Base-by-base conservation (phyloP, 129 eudicot genomes). In the Dittrichia graveolens region DNA sequence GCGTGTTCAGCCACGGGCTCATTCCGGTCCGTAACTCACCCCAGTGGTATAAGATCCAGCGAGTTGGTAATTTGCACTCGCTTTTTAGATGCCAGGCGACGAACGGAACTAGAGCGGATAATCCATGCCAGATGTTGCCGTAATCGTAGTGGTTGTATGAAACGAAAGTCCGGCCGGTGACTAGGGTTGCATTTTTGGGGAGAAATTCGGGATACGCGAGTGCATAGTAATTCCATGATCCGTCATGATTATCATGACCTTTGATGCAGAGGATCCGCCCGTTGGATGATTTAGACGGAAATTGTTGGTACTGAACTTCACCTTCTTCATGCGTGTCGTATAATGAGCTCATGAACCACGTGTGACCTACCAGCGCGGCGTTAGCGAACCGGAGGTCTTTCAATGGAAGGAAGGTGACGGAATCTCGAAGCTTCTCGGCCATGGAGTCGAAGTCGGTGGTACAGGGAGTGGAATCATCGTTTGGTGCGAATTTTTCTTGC, bases 321-420 rank as follows among this genome's bases (percentile, higher is more conserved):
- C 96, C 96, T 46, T 80, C 78, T 71, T 85, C 93, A 6, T 88
- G 91, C 40, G 84, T 84, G 74, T 89, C 89, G 65, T 85, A 83
- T 62, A 86, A 44, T 7, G 99, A 86, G 83, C 99, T 94, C 96
- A 94, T 94, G 97, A 94, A 94, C 99, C 99, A 94, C 38, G 99
- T 94, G 87, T 94, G 97, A 6, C 99, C 99, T 53, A 78, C 73
- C 10, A 75, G 88, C 52, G 99, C 91, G 0, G 80, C 55, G n/a
- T 64, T 64, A 0, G 99, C 46, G 75, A 73, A 94, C 14, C 97
- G 84, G 45, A 90, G 77, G 80, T 94, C 99, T 74, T 90, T 94
- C 0, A 94, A 60, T 4, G 99, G 97, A 53, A 94, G 97, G 52
- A 90, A 94, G 0, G 96, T 88, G 73, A 94, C 94, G 3, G 93